Evolutionary conservation across 768 basidiomycete genomes (phyloP), one percentile per base, ranked within the genome.

Genomic region (Hypsizygus marmoreus): DNA sequence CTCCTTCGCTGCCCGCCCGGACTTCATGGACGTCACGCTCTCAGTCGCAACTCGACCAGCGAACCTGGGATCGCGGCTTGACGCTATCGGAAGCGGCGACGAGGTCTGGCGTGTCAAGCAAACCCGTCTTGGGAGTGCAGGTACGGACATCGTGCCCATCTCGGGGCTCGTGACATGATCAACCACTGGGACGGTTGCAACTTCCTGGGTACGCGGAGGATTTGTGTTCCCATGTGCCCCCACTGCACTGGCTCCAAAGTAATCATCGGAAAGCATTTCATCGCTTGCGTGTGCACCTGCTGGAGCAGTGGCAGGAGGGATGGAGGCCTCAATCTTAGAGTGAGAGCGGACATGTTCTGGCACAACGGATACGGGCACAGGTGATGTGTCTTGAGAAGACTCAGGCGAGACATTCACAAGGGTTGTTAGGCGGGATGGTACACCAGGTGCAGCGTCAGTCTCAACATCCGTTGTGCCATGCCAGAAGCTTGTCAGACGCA

Each of bases 401-500:
- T n/a, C n/a, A n/a, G n/a, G n/a, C n/a, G n/a, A n/a, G n/a, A n/a
- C n/a, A n/a, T n/a, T n/a, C n/a, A n/a, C n/a, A n/a, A n/a, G n/a
- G n/a, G n/a, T n/a, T n/a, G n/a, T n/a, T n/a, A n/a, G n/a, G n/a
- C n/a, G n/a, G n/a, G n/a, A n/a, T n/a, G n/a, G n/a, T n/a, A n/a
- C n/a, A n/a, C n/a, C n/a, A n/a, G n/a, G 17, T 25, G 36, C 23
- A 31, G 37, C 32, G 42, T 41, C 52, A 22, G 74, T 63, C n/a
- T 75, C 76, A 4, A 88, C 74, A 54, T 87, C 85, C 25, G 76
- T 81, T 4, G 86, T 88, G 13, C 84, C 86, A 47, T 88, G 75
- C 88, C 88, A 91, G 54, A 90, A 91, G 44, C 81, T 82, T 32
- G 77, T 76, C 22, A 88, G 62, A 22, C 84, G 76, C 17, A 76